Base-by-base conservation (phyloP, 306 rosid species). In the Sechiopsis laciniata region DNA sequence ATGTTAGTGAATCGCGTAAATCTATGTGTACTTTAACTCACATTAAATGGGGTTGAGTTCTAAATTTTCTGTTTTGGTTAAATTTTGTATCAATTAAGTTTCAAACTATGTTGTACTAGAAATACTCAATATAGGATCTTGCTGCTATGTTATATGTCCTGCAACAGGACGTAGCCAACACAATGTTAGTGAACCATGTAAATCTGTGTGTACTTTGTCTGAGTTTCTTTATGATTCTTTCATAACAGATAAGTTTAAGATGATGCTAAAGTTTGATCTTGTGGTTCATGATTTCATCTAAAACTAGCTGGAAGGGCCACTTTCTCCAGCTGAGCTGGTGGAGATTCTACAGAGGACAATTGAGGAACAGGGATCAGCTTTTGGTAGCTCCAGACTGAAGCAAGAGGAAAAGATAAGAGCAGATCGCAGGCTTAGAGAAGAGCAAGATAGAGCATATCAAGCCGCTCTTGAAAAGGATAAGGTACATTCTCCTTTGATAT, bases 311-410 rank as follows among this genome's bases (percentile, higher is more conserved):
- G 96, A 92, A 80, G 95, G 95, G 32, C 95, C 92, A 52, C 42
- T 90, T 77, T 87, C 95, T 16, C 84, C 96, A 24, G 84, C 82
- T 54, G 96, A 88, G 78, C 80, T 92, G 75, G 92, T 90, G 84
- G 96, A 82, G 87, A 84, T 85, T 84, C 89, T 90, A 59, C 97
- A 90, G 74, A 87, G 85, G 80, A 87, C 95, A 73, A n/a, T 83
- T 81, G 97, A 90, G 77, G 96, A 92, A 75, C 87, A 88, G 87
- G 95, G 96, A 8, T 17, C 78, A 77, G 96, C 92, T 72, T 84
- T 88, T 53, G 87, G 81, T n/a, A 77, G 91, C 80, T 83, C 26
- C 19, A 88, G 71, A 75, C 84, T 85, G 7, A 78, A 85, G 81
- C 71, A 71, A 59, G 84, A 78, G 55, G 88, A 88, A 69, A 79